Percentiles rank a stretch among this genome's conserved stretches.
Conservation (phyloP, 345 rosid genomes). For the Populus simonii region DNA sequence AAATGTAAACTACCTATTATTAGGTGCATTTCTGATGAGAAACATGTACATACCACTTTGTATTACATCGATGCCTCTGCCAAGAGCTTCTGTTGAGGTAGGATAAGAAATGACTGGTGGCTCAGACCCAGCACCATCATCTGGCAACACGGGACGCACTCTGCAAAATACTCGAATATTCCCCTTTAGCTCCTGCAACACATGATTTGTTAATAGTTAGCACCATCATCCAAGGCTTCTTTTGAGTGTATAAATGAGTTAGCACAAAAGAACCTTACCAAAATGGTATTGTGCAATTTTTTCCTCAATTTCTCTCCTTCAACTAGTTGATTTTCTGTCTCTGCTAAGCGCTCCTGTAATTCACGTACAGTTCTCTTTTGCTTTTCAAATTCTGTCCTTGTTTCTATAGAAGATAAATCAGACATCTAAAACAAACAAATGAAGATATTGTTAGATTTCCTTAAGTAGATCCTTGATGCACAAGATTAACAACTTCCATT, state of each 20-base stretch:
- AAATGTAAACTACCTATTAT: background rate
- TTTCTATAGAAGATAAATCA: constrained; percentile 51
- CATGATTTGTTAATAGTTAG: background rate
- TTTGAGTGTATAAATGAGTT: background rate
- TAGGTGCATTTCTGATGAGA: background rate
- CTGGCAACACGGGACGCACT: constrained; percentile 79
- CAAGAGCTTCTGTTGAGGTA: constrained; percentile 59
- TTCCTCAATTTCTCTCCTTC: constrained; percentile 83
- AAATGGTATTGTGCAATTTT: constrained; percentile 81
- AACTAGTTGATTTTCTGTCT: constrained; percentile 51
- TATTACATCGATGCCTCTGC: constrained; percentile 72
- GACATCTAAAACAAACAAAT: constrained; percentile 39
- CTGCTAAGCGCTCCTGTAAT: constrained; percentile 56
- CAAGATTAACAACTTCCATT: background rate
- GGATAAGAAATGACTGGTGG: constrained; percentile 62
- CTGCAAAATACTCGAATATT: constrained; percentile 93
- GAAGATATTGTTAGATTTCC: background rate
- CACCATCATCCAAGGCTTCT: background rate
- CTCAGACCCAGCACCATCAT: constrained; percentile 62
- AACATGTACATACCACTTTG: constrained; percentile 57
- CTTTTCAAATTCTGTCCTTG: constrained; percentile 51
- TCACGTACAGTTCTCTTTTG: constrained; percentile 38
- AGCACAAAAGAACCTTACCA: constrained; percentile 37
- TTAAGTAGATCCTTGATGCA: background rate
- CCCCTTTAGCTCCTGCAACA: constrained; percentile 84